Conservation (phyloP, 352 stramenopile species). For the Hyaloperonospora brassicae region DNA sequence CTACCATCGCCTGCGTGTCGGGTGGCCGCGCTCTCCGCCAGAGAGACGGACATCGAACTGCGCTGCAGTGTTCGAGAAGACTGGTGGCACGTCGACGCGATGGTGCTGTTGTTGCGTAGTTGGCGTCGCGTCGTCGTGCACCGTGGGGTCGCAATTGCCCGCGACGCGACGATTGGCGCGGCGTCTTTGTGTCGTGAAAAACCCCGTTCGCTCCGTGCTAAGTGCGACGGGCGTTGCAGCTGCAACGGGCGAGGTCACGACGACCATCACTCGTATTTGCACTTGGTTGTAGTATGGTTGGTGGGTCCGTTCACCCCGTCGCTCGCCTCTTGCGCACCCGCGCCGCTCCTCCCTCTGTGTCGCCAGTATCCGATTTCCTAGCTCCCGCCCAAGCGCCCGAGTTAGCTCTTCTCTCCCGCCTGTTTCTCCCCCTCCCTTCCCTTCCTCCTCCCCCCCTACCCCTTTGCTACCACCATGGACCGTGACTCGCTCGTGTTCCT, state of each 20-base stretch:
- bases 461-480: conserved; percentile 39
- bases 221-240: conserved; percentile 24
- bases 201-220: neutral
- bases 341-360: conserved; percentile 21
- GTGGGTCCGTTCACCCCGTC: conserved; percentile 13
- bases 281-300: conserved; percentile 3
- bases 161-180: conserved; percentile 6
- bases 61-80: neutral
- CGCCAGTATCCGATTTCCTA: conserved; percentile 60
- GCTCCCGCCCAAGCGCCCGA: conserved; percentile 26
- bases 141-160: conserved; percentile 12
- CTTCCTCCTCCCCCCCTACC: neutral
- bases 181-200: conserved; percentile 16
- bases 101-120: neutral
- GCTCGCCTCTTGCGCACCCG: neutral
- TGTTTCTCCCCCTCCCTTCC: conserved; percentile 2
- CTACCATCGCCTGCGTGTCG: too few relatives aligned
- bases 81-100: neutral
- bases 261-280: conserved; percentile 14
- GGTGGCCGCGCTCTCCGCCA: too few relatives aligned
- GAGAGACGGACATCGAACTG: too few relatives aligned
- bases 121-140: conserved; percentile 12
- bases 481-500: conserved; percentile 76
- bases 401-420: neutral
- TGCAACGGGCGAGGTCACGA: conserved; percentile 8